Evolutionary conservation across 306 rosid genomes (phyloP), one percentile per base, ranked within the genome.

Genomic region (Medicago arabica): DNA sequence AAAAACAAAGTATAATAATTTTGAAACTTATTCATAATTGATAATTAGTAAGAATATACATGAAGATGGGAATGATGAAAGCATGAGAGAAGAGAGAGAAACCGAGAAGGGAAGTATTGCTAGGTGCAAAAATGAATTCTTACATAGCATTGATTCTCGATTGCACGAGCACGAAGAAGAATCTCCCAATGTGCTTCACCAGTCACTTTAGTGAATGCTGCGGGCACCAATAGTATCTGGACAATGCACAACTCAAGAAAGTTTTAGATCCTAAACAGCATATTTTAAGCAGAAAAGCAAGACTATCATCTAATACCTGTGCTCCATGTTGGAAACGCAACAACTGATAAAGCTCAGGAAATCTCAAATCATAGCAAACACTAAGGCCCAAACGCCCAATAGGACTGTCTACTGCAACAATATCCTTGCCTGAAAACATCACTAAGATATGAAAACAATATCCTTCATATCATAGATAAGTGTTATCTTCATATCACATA

Each of bases 181-280:
- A 89, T 70, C 88, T 95, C 99, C 99, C 97, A 95, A 73, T 95
- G 99, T 18, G 97, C 99, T 84, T 78, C 88, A 68, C 97, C 99
- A 67, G 99, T 95, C 62, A 82, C 89, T 79, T 75, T 81, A 75
- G 99, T 95, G 85, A 95, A 95, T 51, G 99, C 92, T 62, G 99
- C 64, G 67, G 99, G 99, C 31, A 89, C 93, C 89, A 95, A 77
- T 17, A 95, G 85, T 74, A 95, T 86, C 99, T 95, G 73, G 64
- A 70, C 14, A 49, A 69, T 66, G 81, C 39, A 50, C 67, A 80
- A 59, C 8, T 12, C 3, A 38, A 67, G n/a, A 17, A 73, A 77
- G 60, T 39, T 59, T 72, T 46, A 78, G 66, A 83, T 61, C 21
- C 64, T 59, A 70, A 74, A 54, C 79, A 81, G 68, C 31, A 59